phyloP scores from a whole-genome alignment of 768 basidiomycete species.

The Amanita rimosa region DNA sequence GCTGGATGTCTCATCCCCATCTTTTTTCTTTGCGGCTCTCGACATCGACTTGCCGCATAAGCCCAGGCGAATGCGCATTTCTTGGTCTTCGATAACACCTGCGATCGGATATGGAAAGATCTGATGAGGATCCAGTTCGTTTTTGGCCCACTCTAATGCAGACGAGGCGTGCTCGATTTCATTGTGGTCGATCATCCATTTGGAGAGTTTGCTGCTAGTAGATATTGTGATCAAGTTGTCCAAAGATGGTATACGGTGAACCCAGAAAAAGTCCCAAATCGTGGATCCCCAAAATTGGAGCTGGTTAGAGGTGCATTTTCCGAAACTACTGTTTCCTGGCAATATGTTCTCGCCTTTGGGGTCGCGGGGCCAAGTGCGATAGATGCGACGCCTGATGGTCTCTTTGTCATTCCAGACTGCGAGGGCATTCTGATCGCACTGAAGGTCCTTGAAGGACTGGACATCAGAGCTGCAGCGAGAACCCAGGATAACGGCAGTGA shows the following conservation, averaged over 20 bases:
- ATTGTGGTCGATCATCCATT: conserved; percentile 22
- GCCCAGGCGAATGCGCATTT: conserved; percentile 7
- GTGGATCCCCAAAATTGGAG: conserved; percentile 30
- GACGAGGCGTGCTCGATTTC: conserved; percentile 21
- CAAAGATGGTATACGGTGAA: conserved; percentile 14
- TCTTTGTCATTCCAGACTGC: not conserved
- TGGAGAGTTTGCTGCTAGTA: conserved; percentile 24
- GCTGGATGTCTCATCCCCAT: no score
- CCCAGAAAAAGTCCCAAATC: conserved; percentile 27
- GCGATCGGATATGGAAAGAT: conserved; percentile 19
- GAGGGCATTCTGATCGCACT: conserved; percentile 1
- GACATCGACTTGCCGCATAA: not conserved
- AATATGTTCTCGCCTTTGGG: conserved; percentile 14
- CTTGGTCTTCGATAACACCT: conserved; percentile 12
- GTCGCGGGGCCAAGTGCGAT: conserved; percentile 21
- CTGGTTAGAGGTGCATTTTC: conserved; percentile 15
- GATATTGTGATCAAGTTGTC: conserved; percentile 12
- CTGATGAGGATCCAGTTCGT: conserved; percentile 22
- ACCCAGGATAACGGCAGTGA: not conserved
- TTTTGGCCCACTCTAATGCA: conserved; percentile 22
- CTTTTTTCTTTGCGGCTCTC: not conserved
- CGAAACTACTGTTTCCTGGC: not conserved
- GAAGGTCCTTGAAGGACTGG: conserved; percentile 11
- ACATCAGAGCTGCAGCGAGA: not conserved
- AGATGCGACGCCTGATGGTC: conserved; percentile 14